phyloP scores from a whole-genome alignment of 2,329 filamentous ascomycete species.

The Chrysosporium keratinophilum region DNA sequence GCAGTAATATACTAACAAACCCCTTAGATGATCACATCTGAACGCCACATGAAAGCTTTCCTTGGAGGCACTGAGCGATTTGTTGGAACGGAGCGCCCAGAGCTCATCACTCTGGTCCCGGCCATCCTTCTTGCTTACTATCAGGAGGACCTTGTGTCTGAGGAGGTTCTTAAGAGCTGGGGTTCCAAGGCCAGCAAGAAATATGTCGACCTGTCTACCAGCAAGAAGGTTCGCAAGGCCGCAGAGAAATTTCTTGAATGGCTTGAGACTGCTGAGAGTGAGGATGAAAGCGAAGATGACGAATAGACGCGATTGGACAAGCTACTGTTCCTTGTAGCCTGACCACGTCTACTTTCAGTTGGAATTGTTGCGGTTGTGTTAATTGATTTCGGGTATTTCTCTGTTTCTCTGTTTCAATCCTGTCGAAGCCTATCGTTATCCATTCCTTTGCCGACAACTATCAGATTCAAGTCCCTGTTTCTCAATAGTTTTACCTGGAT shows the following conservation, averaged over 20 bases:
- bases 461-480: no score
- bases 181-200: constrained; percentile 95
- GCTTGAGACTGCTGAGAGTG: constrained; percentile 75
- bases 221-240: constrained; percentile 91
- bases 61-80: constrained; percentile 92
- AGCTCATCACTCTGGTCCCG: constrained; percentile 66
- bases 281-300: constrained; percentile 56
- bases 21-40: constrained; percentile 66
- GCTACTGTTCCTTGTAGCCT: no score
- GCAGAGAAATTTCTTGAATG: constrained; percentile 89
- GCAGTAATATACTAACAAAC: constrained; percentile 8
- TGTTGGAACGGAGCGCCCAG: constrained; percentile 67
- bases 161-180: constrained; percentile 85
- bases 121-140: constrained; percentile 86
- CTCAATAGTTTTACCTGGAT: no score
- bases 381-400: no score
- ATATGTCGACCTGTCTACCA: constrained; percentile 79
- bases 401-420: no score
- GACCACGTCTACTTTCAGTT: no score
- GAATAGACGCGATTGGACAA: constrained; percentile 25
- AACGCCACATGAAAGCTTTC: constrained; percentile 90
- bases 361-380: no score
- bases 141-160: constrained; percentile 75
- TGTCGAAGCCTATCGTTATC: no score
- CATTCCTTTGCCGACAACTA: no score